phyloP scores from a whole-genome alignment of 371 early-diverging fungal species.

The Rhizopus delemar region DNA sequence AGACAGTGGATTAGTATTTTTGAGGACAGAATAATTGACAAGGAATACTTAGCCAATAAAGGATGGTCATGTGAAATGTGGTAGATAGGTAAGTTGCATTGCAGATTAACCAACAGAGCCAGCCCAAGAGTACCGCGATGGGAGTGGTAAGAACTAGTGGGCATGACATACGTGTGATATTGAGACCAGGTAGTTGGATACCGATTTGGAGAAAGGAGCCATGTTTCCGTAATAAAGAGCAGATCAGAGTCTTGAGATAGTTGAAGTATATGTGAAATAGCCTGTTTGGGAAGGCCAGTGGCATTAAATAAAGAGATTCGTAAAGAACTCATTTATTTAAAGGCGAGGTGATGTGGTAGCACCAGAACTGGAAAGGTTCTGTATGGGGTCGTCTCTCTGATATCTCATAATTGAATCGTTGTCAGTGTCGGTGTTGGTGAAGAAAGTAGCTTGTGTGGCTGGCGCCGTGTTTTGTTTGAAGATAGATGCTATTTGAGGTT shows the following conservation, averaged over 20 bases:
- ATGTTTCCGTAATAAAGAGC: slow-evolving; percentile 22
- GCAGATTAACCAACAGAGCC: no score
- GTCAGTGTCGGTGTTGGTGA: no score
- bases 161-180: slow-evolving; percentile 9
- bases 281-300: slow-evolving; percentile 2
- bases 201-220: slow-evolving; percentile 9
- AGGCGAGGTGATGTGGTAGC: no score
- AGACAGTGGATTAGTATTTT: slow-evolving; percentile 5
- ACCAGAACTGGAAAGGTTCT: no score
- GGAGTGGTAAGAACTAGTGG: no score
- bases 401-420: no score
- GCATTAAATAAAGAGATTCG: slow-evolving; percentile 4
- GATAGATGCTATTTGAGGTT: no score
- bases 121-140: no score
- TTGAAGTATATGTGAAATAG: neutral
- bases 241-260: neutral
- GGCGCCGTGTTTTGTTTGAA: no score
- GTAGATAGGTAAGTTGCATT: neutral
- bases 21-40: neutral
- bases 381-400: no score
- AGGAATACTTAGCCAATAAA: slow-evolving; percentile 6
- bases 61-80: neutral
- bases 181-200: slow-evolving; percentile 9
- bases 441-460: no score
- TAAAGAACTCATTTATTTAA: no score